Evolutionary conservation across 768 basidiomycete genomes (phyloP).

Genomic region (Boletus fagicola): DNA sequence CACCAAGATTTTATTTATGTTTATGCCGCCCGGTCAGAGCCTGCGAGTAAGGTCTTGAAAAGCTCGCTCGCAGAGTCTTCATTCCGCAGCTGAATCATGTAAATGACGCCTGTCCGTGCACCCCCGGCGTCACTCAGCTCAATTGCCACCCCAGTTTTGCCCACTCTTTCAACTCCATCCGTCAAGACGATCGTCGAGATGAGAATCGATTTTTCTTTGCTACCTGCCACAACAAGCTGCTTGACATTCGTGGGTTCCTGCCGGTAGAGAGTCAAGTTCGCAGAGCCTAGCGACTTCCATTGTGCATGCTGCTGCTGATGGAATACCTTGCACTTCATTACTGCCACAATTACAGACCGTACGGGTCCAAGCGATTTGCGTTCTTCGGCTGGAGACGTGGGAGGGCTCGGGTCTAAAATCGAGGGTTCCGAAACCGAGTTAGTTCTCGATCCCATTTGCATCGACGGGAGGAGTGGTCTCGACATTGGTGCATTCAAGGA

Average conservation of each 20-base stretch:
- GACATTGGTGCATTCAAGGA: conserved; percentile 38
- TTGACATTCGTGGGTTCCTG: conserved; percentile 87
- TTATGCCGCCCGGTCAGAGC: conserved; percentile 67
- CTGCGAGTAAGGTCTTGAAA: conserved; percentile 83
- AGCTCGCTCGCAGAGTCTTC: conserved; percentile 82
- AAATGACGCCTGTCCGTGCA: conserved; percentile 87
- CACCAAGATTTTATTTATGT: conserved; percentile 9
- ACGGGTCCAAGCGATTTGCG: conserved; percentile 59
- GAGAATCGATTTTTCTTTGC: conserved; percentile 68
- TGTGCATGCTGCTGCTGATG: conserved; percentile 94
- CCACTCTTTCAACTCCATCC: conserved; percentile 97
- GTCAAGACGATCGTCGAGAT: conserved; percentile 95
- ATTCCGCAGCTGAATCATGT: conserved; percentile 95
- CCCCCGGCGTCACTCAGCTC: conserved; percentile 87
- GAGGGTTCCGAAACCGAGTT: conserved; percentile 52
- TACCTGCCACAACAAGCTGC: conserved; percentile 90
- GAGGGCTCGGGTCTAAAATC: conserved; percentile 75
- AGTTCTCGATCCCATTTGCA: conserved; percentile 50
- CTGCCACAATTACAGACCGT: conserved; percentile 74
- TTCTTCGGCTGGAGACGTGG: conserved; percentile 72
- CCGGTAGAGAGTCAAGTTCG: conserved; percentile 81
- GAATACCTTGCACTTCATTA: conserved; percentile 99
- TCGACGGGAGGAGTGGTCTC: conserved; percentile 63
- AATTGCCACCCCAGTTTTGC: conserved; percentile 95
- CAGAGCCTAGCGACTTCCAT: conserved; percentile 93